Percentiles rank a stretch among this genome's conserved stretches.
Evolutionary conservation across 768 basidiomycete genomes (phyloP).

Genomic region (Lentinus tigrinus): DNA sequence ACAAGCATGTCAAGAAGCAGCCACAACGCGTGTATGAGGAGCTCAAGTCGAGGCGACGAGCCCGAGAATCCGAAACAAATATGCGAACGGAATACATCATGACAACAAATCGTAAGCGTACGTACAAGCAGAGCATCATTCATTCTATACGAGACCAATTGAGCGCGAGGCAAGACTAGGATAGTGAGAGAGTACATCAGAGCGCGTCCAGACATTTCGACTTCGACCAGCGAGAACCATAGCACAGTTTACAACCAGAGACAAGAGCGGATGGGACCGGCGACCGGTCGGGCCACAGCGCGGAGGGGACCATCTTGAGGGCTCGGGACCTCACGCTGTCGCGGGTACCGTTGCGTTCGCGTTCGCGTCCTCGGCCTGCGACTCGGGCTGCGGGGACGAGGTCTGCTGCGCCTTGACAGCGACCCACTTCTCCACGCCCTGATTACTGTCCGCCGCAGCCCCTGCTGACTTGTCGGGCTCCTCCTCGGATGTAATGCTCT

Average conservation of each 20-base stretch:
- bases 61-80: background rate
- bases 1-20: too few relatives aligned
- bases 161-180: background rate
- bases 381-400: background rate
- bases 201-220: slow-evolving; percentile 3
- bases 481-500: slow-evolving; percentile 73
- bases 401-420: slow-evolving; percentile 52
- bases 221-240: slow-evolving; percentile 10
- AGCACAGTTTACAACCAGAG: slow-evolving; percentile 7
- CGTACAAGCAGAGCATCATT: slow-evolving; percentile 3
- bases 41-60: background rate
- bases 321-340: background rate
- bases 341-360: background rate
- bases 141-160: background rate
- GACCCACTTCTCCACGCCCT: slow-evolving; percentile 70
- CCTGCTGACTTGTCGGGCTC: slow-evolving; percentile 45
- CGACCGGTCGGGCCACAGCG: background rate
- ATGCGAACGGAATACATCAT: slow-evolving; percentile 2
- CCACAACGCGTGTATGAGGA: too few relatives aligned
- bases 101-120: slow-evolving; percentile 1
- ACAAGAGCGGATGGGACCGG: background rate
- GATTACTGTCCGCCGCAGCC: slow-evolving; percentile 21
- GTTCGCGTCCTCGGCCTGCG: background rate
- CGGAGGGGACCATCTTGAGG: background rate
- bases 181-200: slow-evolving; percentile 5